phyloP scores from a whole-genome alignment of 768 basidiomycete genomes.

The Pleurotus pulmonarius region DNA sequence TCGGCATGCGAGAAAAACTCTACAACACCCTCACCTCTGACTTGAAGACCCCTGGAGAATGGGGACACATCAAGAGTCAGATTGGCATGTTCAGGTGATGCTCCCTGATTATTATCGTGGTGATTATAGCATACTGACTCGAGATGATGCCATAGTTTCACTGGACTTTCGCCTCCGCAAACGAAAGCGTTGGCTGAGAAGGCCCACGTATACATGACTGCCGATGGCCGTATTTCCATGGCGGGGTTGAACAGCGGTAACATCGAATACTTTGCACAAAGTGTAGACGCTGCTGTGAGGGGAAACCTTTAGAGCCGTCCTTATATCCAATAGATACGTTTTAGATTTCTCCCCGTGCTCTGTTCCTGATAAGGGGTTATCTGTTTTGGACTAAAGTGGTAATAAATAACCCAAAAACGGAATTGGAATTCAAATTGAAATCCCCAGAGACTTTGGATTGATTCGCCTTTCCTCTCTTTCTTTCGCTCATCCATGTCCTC shows the following conservation, averaged over 20 bases:
- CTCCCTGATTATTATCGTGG: slow-evolving; percentile 3
- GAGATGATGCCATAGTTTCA: slow-evolving; percentile 53
- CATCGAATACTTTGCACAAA: slow-evolving; percentile 87
- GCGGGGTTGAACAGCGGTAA: slow-evolving; percentile 83
- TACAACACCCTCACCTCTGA: slow-evolving; percentile 74
- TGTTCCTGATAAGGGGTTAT: background rate
- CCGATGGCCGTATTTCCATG: slow-evolving; percentile 92
- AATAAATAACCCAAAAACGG: slow-evolving; percentile 1
- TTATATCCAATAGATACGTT: slow-evolving; percentile 11
- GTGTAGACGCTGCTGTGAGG: slow-evolving; percentile 79
- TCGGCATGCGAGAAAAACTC: slow-evolving; percentile 84
- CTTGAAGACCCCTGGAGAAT: slow-evolving; percentile 87
- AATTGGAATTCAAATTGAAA: slow-evolving; percentile 1
- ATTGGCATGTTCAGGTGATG: slow-evolving; percentile 98
- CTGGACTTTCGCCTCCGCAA: slow-evolving; percentile 76
- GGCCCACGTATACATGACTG: slow-evolving; percentile 93
- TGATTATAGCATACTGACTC: background rate
- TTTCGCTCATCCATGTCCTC: slow-evolving; percentile 9
- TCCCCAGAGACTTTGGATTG: background rate
- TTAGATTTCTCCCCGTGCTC: background rate
- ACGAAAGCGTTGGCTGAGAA: slow-evolving; percentile 82
- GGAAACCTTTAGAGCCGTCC: slow-evolving; percentile 53
- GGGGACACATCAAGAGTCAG: slow-evolving; percentile 93
- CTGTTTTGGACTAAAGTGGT: background rate
- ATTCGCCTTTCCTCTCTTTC: slow-evolving; percentile 4